Percentiles rank a stretch among this genome's conserved stretches.
phyloP scores from a whole-genome alignment of 2,329 filamentous ascomycete species.

The Didymella pomorum region DNA sequence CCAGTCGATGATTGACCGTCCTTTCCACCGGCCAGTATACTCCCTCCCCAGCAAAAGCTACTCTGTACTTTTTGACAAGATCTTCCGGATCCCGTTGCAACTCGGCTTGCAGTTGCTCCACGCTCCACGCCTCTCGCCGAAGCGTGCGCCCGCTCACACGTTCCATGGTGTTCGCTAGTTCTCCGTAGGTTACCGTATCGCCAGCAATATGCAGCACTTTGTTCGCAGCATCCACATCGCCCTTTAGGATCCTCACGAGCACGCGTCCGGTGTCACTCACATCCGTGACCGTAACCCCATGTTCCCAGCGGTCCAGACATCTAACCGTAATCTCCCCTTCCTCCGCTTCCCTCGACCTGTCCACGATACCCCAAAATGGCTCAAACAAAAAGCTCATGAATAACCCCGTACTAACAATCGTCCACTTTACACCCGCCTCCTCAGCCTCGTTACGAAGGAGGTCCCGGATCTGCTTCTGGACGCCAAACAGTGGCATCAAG shows the following conservation, averaged over 20 bases:
- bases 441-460: conserved; percentile 28
- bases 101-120: conserved; percentile 56
- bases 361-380: conserved; percentile 68
- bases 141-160: conserved; percentile 54
- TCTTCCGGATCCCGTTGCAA: conserved; percentile 58
- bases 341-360: conserved; percentile 37
- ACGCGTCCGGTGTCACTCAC: conserved; percentile 69
- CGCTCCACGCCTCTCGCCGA: conserved; percentile 60
- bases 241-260: conserved; percentile 62
- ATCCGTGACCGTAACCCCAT: conserved; percentile 68
- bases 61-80: conserved; percentile 65
- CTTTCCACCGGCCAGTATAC: conserved; percentile 64
- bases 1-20: conserved; percentile 62
- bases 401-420: conserved; percentile 72
- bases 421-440: conserved; percentile 56
- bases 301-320: conserved; percentile 69
- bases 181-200: conserved; percentile 67
- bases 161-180: conserved; percentile 64
- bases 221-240: conserved; percentile 44
- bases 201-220: conserved; percentile 67
- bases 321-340: conserved; percentile 51
- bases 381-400: conserved; percentile 76
- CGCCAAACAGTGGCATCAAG: conserved; percentile 71
- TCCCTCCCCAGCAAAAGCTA: conserved; percentile 68
- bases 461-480: conserved; percentile 61